Evolutionary conservation across 768 basidiomycete genomes (phyloP), one percentile per base, ranked within the genome.

Genomic region (Rubroboletus satanas): DNA sequence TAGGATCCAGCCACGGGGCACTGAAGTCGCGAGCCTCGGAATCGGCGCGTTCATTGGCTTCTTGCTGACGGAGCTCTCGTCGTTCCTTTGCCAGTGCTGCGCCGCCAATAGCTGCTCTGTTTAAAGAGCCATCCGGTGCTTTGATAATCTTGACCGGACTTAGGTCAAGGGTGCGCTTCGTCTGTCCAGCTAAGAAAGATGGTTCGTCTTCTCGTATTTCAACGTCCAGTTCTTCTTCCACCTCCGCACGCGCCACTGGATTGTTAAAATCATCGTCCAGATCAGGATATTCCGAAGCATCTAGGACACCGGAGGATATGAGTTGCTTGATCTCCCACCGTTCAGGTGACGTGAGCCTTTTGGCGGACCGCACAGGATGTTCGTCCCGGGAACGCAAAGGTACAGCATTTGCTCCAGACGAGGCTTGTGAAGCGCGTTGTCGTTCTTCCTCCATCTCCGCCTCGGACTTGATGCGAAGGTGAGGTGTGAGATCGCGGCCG

Each of bases 241-340:
- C 85, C 65, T 96, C 94, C 1, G 87, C 87, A 45, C 85, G 85
- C 21, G 85, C 85, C 65, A 83, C 78, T 2, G 88, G 85, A 64
- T 90, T 87, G 51, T 71, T 80, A 67, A 88, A 83, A 55, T 93
- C 91, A 62, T 94, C 93, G 59, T 95, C 91, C 49, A 97, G 76
- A 31, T 96, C 91, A 3, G 93, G 94, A 64, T 95, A 96, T 69
- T 98, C 97, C 5, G 94, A 88, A 11, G 95, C 88, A 59, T 87
- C 85, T 51, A 98, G 82, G 15, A 86, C 90, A 41, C 97, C 97
- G 31, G 94, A 97, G 1, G 97, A 90, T 52, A 98, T 97, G 53
- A 99, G 83, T 69, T 98, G 97, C 72, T 98, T 98, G 73, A 99
- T 95, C 75, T 99, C 97, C 94, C 97, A 99, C 29, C 97, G 85